Conservation (phyloP, 1,139 yeast species). For the Suhomyces bribrorum region DNA sequence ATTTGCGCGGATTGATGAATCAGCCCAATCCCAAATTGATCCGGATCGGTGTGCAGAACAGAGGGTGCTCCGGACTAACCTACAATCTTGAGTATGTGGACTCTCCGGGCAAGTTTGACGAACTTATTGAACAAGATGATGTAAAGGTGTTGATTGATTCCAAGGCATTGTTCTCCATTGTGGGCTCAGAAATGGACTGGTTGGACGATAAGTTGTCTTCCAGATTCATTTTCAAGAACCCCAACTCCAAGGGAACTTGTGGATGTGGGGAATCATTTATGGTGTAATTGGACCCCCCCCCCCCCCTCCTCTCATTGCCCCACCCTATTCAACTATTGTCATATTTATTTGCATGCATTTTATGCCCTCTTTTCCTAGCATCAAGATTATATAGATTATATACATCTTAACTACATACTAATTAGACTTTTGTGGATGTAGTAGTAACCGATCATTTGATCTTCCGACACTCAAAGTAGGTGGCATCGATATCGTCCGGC, state of each 20-base stretch:
- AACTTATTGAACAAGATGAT: slow-evolving; percentile 87
- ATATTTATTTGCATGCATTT: background rate
- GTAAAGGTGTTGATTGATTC: slow-evolving; percentile 92
- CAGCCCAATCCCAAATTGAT: slow-evolving; percentile 88
- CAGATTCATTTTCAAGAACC: slow-evolving; percentile 88
- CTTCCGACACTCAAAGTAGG: slow-evolving; percentile 51
- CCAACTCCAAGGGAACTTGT: slow-evolving; percentile 95
- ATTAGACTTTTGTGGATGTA: background rate
- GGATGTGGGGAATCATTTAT: slow-evolving; percentile 98
- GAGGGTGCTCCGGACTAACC: slow-evolving; percentile 95
- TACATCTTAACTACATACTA: background rate
- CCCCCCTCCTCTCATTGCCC: too few species aligned
- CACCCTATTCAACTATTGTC: too few species aligned
- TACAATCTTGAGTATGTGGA: slow-evolving; percentile 89
- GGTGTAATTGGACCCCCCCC: too few species aligned
- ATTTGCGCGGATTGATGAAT: slow-evolving; percentile 63
- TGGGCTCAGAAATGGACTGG: slow-evolving; percentile 99
- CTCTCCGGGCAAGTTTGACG: slow-evolving; percentile 91
- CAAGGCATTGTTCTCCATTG: slow-evolving; percentile 90
- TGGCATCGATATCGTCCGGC: slow-evolving; percentile 49
- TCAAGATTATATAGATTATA: slow-evolving; percentile 2
- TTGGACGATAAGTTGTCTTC: slow-evolving; percentile 87
- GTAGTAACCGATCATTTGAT: slow-evolving; percentile 28
- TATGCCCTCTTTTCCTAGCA: background rate
- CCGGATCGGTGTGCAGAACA: slow-evolving; percentile 88